Evolutionary conservation across 1,139 yeast genomes (phyloP), one percentile per base, ranked within the genome.

Genomic region (Hyphopichia wangnamkhiaoensis): DNA sequence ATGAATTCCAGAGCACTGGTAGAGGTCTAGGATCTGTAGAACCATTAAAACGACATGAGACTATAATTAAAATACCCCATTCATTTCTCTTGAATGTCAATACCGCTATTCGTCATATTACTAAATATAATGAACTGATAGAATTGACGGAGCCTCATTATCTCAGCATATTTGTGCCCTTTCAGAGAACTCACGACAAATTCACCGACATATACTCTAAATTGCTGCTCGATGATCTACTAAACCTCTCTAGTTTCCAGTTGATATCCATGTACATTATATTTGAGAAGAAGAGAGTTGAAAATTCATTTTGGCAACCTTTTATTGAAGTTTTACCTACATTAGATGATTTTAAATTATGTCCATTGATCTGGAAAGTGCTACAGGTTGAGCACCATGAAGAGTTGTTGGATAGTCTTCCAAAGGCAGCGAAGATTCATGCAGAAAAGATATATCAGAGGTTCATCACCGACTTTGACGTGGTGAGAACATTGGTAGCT

Each of bases 231-330:
- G 56, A 59, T 1, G 63, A 68, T 17, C 45, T 77, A 15, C 41
- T 62, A 2, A 50, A 51, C 8, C 50, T 76, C 32, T 56, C 74
- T 8, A 71, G 80, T 9, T 74, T 74, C 50, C 83, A 76, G 53
- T 51, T 81, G 28, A 44, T 81, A 7, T 56, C 75, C 0, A 45
- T 80, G 26, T 82, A 67, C 51, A 48, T 82, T 10, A 55, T 74
- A 9, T 61, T 78, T 13, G 88, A 82, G 50, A 56, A 56, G 39
- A 52, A 55, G 18, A 50, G 81, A 33, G 47, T 46, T 0, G 30
- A 37, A 0, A 38, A 46, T 3, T 80, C 88, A 1, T 82, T 71
- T 53, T 84, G 91, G 91, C 52, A 60, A 35, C 89, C 88, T 0
- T 83, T 84, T 48, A 58, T 84, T 24, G 68, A 74, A 31, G 73